Evolutionary conservation across 176 grass and related monocot genomes (phyloP), one percentile per base, ranked within the genome.

Genomic region (Eragrostis curvula): DNA sequence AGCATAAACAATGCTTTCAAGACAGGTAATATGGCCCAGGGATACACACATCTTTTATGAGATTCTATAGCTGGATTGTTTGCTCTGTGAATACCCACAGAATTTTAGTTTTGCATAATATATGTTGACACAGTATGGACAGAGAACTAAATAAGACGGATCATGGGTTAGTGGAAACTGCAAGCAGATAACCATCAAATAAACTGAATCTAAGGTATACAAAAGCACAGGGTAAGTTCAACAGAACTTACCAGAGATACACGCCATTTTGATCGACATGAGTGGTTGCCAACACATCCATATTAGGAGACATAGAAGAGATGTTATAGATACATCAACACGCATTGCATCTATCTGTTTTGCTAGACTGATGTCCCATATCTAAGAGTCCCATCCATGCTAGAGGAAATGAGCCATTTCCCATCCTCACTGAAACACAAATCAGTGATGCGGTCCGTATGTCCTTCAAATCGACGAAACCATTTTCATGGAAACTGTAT

Each of bases 261-360:
- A 98, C 79, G 16, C 96, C 96, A 88, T 95, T 98, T 84, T 98
- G 96, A 88, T 95, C 96, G 60, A 98, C 93, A 81, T 98, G 96
- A 48, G 96, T 89, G 44, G 96, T 98, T 42, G 93, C 96, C 87
- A 98, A 81, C 25, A 98, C 49, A 90, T 98, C 96, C 96, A 98
- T 93, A 70, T 89, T 88, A 71, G 96, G 93, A 86, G 96, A 95
- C 39, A 98, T 62, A 62, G 93, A 90, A 95, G 25, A 63, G 92
- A 89, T 24, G 96, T 98, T 85, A 91, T 75, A 83, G 96, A 83
- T 62, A 93, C 84, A 95, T 93, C 90, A 32, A 93, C 90, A 2
- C 51, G 76, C 92, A 98, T 91, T 21, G 90, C 96, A 91, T 98
- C 96, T 84, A 98, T 98, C 74, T 98, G 93, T 73, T 84, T 93